A percentile compares a stretch with the other conserved stretches of the same genome.
Conservation (phyloP, 805 yeast species). For the Metschnikowia kunwiensis region DNA sequence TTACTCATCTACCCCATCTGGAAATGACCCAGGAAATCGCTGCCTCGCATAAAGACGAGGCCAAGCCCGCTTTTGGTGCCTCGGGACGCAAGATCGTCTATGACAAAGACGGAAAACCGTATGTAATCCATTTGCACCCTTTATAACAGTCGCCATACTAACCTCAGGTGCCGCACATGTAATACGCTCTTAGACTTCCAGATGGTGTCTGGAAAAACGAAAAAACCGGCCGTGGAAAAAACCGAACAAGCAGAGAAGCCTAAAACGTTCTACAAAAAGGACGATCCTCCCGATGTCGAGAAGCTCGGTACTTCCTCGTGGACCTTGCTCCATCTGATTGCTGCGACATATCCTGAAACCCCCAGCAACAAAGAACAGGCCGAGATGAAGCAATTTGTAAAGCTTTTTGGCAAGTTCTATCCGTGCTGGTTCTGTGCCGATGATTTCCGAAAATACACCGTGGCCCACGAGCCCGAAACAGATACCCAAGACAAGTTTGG, state of each 20-base stretch:
- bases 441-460: constrained; percentile 69
- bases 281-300: constrained; percentile 85
- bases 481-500: constrained; percentile 76
- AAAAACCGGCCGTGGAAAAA: constrained; percentile 5
- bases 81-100: constrained; percentile 68
- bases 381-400: constrained; percentile 69
- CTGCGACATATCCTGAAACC: constrained; percentile 78
- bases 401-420: constrained; percentile 71
- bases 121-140: constrained; percentile 36
- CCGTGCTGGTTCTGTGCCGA: constrained; percentile 94
- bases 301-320: constrained; percentile 82
- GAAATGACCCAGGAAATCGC: too few species aligned
- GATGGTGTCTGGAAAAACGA: constrained; percentile 41
- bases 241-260: constrained; percentile 5
- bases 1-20: background rate
- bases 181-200: constrained; percentile 79
- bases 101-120: constrained; percentile 94
- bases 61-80: constrained; percentile 47
- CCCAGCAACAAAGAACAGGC: constrained; percentile 62
- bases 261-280: constrained; percentile 32
- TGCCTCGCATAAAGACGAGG: too few species aligned
- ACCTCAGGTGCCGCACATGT: constrained; percentile 76
- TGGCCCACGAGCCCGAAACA: constrained; percentile 52
- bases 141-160: constrained; percentile 3
- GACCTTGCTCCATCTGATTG: constrained; percentile 87